A percentile compares a stretch with the other conserved stretches of the same genome.
phyloP scores from a whole-genome alignment of 805 yeast species.

The Suhomyces vadensis region DNA sequence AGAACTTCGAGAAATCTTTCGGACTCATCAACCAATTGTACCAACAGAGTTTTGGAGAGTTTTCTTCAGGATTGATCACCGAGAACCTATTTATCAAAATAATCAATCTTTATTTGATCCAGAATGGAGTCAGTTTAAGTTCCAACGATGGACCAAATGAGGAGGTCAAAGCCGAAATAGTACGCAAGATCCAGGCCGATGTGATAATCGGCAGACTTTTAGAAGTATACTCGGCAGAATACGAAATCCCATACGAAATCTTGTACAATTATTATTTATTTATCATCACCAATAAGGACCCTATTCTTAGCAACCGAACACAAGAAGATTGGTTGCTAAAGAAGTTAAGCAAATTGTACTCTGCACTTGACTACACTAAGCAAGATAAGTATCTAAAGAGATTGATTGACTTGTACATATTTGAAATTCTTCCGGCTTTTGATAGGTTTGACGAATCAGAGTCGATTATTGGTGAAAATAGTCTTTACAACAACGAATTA shows the following conservation, averaged over 20 bases:
- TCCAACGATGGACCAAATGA: slow-evolving; percentile 11
- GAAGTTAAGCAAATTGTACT: slow-evolving; percentile 3
- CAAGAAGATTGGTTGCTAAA: slow-evolving; percentile 2
- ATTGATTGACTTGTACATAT: slow-evolving; percentile 34
- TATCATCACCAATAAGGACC: slow-evolving; percentile 26
- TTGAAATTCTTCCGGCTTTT: slow-evolving; percentile 35
- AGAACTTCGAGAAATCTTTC: slow-evolving; percentile 35
- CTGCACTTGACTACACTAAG: not conserved
- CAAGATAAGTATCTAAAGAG: slow-evolving; percentile 20
- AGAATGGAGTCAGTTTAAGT: slow-evolving; percentile 28
- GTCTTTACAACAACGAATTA: slow-evolving; percentile 2
- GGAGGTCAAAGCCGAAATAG: slow-evolving; percentile 10
- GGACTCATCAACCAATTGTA: slow-evolving; percentile 26
- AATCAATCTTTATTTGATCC: slow-evolving; percentile 36
- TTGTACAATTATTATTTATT: slow-evolving; percentile 34
- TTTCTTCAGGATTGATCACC: slow-evolving; percentile 23
- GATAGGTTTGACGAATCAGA: slow-evolving; percentile 30
- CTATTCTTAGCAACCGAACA: slow-evolving; percentile 13
- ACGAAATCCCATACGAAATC: slow-evolving; percentile 32
- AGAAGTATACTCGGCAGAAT: slow-evolving; percentile 19
- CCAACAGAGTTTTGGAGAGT: slow-evolving; percentile 20
- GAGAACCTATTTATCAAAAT: slow-evolving; percentile 36
- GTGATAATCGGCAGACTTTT: slow-evolving; percentile 19
- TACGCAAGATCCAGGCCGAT: slow-evolving; percentile 18
- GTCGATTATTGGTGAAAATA: slow-evolving; percentile 26